Evolutionary conservation across 2,329 filamentous ascomycete species (phyloP), one percentile per base, ranked within the genome.

Genomic region (Trichophyton schoenleinii): DNA sequence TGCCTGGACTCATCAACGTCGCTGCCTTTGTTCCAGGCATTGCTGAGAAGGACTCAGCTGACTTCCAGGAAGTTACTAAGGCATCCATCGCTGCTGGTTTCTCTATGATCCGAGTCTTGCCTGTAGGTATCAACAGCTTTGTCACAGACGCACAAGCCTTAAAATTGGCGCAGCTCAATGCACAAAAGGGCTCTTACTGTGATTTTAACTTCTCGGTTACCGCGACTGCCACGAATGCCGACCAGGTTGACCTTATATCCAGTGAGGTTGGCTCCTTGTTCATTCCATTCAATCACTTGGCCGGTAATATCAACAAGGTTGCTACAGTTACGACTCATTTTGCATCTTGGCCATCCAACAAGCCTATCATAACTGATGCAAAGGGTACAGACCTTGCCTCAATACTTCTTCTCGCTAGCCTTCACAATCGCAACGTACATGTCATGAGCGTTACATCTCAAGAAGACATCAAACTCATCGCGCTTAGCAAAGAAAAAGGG

Each of bases 301-400:
- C 87, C 63, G 87, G 87, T 67, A 91, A 91, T 73, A 90, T 91
- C 72, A 90, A 84, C 80, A 89, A 89, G 78, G 88, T 91, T 53
- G 87, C 88, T 20, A 84, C 87, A 8, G 87, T 91, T 64, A 89
- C 87, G 60, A 83, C 85, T 63, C 88, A 91, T 77, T 91, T 91
- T 69, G 86, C 86, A 63, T 81, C 84, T 25, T 91, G 88, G 88
- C 88, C 88, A 41, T 78, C 79, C 3, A 85, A 84, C 77, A 91
- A 91, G 78, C 87, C 88, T 58, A 88, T 91, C 68, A 79, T 91
- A 68, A 91, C 88, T 0, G 88, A 91, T 73, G 88, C 88, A 59
- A 89, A 89, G 78, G 83, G 85, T 61, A 89, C 87, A 1, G 88
- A 91, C 69, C 80, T 91, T 63, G 88, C 88, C n/a, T 91, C 88